These are phyloP conservation scores for Omphalotus olearius DNA, from an alignment of 1,284 basidiomycete species.

Conservation along the genomic window DNA sequence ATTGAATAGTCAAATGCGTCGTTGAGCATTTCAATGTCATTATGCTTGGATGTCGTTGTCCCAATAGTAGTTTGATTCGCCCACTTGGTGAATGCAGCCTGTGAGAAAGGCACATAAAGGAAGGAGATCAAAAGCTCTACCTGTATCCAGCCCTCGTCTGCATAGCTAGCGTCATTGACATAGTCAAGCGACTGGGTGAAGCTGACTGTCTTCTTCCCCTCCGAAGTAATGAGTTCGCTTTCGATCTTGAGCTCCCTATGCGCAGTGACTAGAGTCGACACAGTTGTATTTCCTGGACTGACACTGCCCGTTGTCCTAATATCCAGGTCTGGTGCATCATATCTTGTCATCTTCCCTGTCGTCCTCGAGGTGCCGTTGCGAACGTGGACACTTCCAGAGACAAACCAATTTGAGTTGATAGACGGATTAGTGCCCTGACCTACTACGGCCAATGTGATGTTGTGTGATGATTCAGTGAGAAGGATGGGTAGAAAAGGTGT, in stretches of 20 bases:
- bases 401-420: slow-evolving; percentile 41
- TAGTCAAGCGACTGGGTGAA: slow-evolving; percentile 44
- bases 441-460: slow-evolving; percentile 35
- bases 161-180: slow-evolving; percentile 41
- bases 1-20: slow-evolving; percentile 37
- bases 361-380: slow-evolving; percentile 29
- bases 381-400: slow-evolving; percentile 37
- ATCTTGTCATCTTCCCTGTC: slow-evolving; percentile 32
- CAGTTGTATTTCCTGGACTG: slow-evolving; percentile 27
- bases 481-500: slow-evolving; percentile 43
- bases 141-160: slow-evolving; percentile 39
- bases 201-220: slow-evolving; percentile 38
- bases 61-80: slow-evolving; percentile 31
- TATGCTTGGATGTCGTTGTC: slow-evolving; percentile 28
- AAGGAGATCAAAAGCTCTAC: slow-evolving; percentile 23
- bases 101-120: background rate
- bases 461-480: slow-evolving; percentile 32
- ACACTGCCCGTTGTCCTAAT: slow-evolving; percentile 27
- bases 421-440: slow-evolving; percentile 34
- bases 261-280: slow-evolving; percentile 43
- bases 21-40: slow-evolving; percentile 25
- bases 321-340: slow-evolving; percentile 24
- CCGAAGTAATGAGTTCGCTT: slow-evolving; percentile 41
- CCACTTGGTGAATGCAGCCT: slow-evolving; percentile 21
- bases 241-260: slow-evolving; percentile 40